Base-by-base conservation (phyloP, 192 early-diverging fungal species). In the Allomyces macrogynus region DNA sequence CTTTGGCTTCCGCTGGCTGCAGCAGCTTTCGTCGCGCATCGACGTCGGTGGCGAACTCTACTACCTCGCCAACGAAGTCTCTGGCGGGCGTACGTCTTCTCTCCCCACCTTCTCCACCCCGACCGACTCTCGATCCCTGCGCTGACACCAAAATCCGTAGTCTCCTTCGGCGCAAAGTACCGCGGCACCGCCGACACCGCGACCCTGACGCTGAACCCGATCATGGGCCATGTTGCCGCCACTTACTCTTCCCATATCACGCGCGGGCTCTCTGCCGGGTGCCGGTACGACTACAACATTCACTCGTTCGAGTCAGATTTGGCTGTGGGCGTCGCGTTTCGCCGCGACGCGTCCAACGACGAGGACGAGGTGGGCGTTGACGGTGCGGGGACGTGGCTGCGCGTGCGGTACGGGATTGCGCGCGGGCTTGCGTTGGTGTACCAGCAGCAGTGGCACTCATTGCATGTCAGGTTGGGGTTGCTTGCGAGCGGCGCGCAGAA, bases 291-390 rank as follows among this genome's bases (percentile, higher is more conserved):
- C 63, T 89, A 94, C 71, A 95, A 93, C 62, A 80, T 89, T 11
- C 95, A 92, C 71, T 88, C 86, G 63, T 89, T 93, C 62, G 87
- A 91, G 40, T 89, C 89, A 24, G 93, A 98, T 75, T 72, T 98
- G 24, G 80, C 84, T 0, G 72, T 89, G 14, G 95, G 93, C n/a
- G 72, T 89, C 20, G 49, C 49, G 49, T 57, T 40, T 7, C 32
- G 32, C 32, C 32, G 32, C 32, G 32, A 57, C 16, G 12, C 49
- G 12, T 16, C 49, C 49, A 57, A 57, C 20, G 49, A 14, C 49
- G 49, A 57, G 7, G 32, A 40, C 32, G 32, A 40, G 32, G 5
- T 40, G 32, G 32, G 32, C 7, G 32, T 40, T 40, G 32, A 40
- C 32, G 32, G 32, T 8, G 32, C 49, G 49, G 49, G 49, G 16